Base-by-base conservation (phyloP, 2,329 filamentous ascomycete species). In the Exophiala spinifera region DNA sequence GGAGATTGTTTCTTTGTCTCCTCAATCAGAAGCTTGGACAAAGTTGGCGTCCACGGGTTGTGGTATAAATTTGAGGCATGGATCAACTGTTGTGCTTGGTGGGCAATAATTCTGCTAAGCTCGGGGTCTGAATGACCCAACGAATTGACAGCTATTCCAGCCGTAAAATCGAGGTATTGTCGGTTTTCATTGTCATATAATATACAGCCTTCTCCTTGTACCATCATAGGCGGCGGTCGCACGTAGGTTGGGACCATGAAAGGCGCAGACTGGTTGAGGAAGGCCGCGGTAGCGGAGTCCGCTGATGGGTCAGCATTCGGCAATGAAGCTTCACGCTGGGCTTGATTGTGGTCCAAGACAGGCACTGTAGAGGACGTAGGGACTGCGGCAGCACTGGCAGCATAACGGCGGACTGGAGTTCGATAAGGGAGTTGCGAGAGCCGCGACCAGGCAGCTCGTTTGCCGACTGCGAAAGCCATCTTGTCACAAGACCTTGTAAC, bases 201-300 rank as follows among this genome's bases (percentile, higher is more conserved):
- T 70, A 91, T 91, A 57, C 87, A 91, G 2, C 94, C 94, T 68
- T 90, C 78, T 60, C 91, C 94, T 70, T 86, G 88, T 55, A 91
- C 84, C 71, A 99, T 96, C 67, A 97, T 88, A 1, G 91, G 90
- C 42, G 88, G 81, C 46, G 94, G 92, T 21, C 94, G 89, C 49
- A 90, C 85, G 73, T 99, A 99, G 49, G 94, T 99, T 1, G 91
- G 87, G 23, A 99, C 88, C 92, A 99, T 97, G 74, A 85, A 97
- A 2, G 88, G 87, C 28, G 85, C 80, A 65, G 91, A 85, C 57
- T 89, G 83, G 62, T 83, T 79, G 61, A 96, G 83, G 56, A 96
- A 80, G 25, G 84, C 80, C 31, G 84, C 82, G 61, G 89, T 95
- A 64, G 83, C 76, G 1, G 90, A 94, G 71, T 90, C 86, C 45